Conservation (phyloP, 495 filamentous ascomycete species). For the Poronia punctata region DNA sequence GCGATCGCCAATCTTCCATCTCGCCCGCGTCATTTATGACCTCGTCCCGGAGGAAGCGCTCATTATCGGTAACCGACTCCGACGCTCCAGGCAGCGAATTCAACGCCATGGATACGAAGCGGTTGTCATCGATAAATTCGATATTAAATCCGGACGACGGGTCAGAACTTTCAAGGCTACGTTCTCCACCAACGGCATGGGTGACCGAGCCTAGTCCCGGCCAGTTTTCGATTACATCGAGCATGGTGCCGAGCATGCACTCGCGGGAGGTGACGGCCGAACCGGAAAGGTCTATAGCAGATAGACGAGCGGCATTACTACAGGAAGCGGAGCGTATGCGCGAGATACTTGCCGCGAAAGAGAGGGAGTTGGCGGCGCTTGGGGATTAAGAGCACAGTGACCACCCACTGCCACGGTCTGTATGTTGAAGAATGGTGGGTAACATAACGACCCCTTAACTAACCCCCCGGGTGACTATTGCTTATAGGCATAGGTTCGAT, state of each 20-base stretch:
- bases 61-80: constrained; percentile 51
- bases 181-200: constrained; percentile 28
- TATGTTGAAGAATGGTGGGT: too few relatives aligned
- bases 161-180: constrained; percentile 24
- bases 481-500: too few relatives aligned
- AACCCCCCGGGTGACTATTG: too few relatives aligned
- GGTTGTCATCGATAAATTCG: constrained; percentile 72
- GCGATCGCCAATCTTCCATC: constrained; percentile 41
- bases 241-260: constrained; percentile 24
- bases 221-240: constrained; percentile 21
- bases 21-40: constrained; percentile 48
- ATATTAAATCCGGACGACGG: constrained; percentile 57
- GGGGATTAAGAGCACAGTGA: constrained; percentile 30
- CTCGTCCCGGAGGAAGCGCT: constrained; percentile 53
- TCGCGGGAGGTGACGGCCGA: constrained; percentile 39
- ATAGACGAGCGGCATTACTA: constrained; percentile 59
- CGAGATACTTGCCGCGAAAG: constrained; percentile 64
- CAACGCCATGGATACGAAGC: constrained; percentile 39
- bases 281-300: constrained; percentile 49
- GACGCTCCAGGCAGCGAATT: constrained; percentile 25
- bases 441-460: too few relatives aligned
- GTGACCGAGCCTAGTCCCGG: constrained; percentile 31
- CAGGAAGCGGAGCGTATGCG: constrained; percentile 73
- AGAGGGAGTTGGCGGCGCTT: constrained; percentile 69
- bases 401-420: too few relatives aligned